Evolutionary conservation across 1,284 basidiomycete species (phyloP).

Genomic region (Rhodotorula sp.): DNA sequence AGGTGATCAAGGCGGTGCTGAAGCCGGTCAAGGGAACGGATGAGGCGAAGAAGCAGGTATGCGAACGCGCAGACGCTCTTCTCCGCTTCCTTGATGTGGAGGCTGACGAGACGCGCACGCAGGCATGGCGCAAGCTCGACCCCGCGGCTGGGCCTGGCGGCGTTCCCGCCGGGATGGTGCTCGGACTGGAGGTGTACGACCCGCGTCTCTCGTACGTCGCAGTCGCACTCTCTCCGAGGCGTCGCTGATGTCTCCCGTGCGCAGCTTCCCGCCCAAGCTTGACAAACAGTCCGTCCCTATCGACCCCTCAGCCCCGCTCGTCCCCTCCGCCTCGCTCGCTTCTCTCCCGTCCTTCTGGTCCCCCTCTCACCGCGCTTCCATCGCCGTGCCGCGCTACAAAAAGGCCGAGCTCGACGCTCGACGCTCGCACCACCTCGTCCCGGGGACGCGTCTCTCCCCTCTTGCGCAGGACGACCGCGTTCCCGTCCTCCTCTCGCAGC

Average conservation of each 20-base stretch:
- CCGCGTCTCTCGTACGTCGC: slow-evolving; percentile 67
- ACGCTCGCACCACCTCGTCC: slow-evolving; percentile 70
- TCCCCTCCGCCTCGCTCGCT: slow-evolving; percentile 65
- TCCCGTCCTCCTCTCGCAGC: slow-evolving; percentile 77
- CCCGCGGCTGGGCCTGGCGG: slow-evolving; percentile 58
- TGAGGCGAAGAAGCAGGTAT: slow-evolving; percentile 11
- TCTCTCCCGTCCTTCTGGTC: slow-evolving; percentile 69
- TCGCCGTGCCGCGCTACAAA: slow-evolving; percentile 68
- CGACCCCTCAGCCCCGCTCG: slow-evolving; percentile 51
- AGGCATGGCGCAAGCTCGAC: slow-evolving; percentile 68
- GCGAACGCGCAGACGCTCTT: neutral
- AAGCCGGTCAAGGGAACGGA: slow-evolving; percentile 57
- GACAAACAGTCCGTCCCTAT: slow-evolving; percentile 53
- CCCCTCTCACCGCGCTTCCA: slow-evolving; percentile 56
- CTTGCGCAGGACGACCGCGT: slow-evolving; percentile 73
- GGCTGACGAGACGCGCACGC: slow-evolving; percentile 47
- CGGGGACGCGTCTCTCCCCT: slow-evolving; percentile 69
- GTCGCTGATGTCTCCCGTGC: too few relatives aligned
- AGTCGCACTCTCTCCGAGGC: neutral
- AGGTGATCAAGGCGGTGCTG: slow-evolving; percentile 72
- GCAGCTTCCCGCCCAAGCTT: slow-evolving; percentile 78
- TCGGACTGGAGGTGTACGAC: slow-evolving; percentile 77
- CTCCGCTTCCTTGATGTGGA: neutral
- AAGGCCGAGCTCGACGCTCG: slow-evolving; percentile 83
- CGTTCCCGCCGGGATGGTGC: slow-evolving; percentile 69